These are phyloP conservation scores for Rhodocollybia butyracea DNA, from an alignment of 768 basidiomycete genomes.

Conservation along the genomic window DNA sequence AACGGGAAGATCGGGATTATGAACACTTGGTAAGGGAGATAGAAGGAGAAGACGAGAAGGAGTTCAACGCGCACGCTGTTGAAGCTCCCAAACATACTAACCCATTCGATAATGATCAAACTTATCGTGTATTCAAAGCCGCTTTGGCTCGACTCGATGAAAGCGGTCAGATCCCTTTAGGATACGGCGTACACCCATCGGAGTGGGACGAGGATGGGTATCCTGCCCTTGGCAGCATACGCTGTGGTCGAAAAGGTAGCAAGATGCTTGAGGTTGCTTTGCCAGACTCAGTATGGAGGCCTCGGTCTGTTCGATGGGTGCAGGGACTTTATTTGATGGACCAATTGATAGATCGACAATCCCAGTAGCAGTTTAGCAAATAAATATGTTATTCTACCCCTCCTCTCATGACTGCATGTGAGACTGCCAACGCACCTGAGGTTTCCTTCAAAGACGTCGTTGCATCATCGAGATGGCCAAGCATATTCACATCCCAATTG, in stretches of 20 bases:
- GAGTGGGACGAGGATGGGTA: conserved; percentile 17
- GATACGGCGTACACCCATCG: conserved; percentile 12
- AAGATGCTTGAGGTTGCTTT: conserved; percentile 11
- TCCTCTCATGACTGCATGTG: no score
- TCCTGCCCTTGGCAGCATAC: conserved; percentile 9
- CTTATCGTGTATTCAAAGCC: background rate
- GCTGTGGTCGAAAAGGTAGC: conserved; percentile 5
- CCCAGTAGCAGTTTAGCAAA: no score
- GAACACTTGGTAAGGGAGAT: background rate
- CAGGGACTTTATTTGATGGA: no score
- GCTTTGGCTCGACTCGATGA: conserved; percentile 1
- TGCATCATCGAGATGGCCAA: no score
- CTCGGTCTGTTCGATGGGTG: no score
- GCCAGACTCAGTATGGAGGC: conserved; percentile 13
- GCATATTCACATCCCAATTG: no score
- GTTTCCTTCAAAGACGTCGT: no score
- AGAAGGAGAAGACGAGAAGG: background rate
- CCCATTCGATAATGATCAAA: background rate
- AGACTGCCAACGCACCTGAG: no score
- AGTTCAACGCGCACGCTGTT: background rate
- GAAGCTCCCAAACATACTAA: conserved; percentile 3
- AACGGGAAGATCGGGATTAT: background rate
- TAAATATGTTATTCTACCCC: no score
- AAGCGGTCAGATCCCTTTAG: conserved; percentile 2
- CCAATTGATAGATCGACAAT: no score